Evolutionary conservation across 164 flowering plant species (phyloP).

Genomic region (Euptelea pleiosperma): DNA sequence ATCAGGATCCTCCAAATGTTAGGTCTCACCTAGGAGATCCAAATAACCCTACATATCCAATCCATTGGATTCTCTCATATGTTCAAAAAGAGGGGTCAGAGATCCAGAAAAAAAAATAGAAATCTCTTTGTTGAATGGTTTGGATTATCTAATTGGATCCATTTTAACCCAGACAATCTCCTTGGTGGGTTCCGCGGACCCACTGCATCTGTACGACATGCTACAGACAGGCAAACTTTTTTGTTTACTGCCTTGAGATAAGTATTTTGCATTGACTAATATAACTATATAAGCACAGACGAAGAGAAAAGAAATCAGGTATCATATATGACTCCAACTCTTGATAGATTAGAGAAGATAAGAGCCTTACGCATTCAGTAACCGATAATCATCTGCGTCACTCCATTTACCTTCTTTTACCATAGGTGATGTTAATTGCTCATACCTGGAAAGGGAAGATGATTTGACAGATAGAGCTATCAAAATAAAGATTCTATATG

Average conservation of each 20-base stretch:
- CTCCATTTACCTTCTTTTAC: conserved; percentile 55
- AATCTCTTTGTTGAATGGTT: no score
- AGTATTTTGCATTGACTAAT: neutral
- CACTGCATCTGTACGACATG: no score
- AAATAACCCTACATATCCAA: no score
- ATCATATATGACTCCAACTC: neutral
- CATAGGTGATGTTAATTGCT: conserved; percentile 51
- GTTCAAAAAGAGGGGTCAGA: no score
- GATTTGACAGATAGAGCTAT: neutral
- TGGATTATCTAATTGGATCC: no score
- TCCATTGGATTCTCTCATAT: no score
- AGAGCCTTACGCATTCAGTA: conserved; percentile 32
- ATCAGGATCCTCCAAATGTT: no score
- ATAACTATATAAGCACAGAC: neutral
- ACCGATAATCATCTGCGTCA: conserved; percentile 56
- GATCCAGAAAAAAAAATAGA: no score
- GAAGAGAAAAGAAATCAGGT: neutral
- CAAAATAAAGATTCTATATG: neutral
- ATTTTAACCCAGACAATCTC: no score
- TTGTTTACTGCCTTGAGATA: neutral
- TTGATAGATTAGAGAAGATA: neutral
- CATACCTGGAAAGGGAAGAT: conserved; percentile 20
- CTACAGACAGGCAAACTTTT: no score
- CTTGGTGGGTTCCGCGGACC: no score
- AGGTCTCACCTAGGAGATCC: no score